phyloP scores from a whole-genome alignment of 805 yeast genomes.

The Nakazawaea anatomiae region DNA sequence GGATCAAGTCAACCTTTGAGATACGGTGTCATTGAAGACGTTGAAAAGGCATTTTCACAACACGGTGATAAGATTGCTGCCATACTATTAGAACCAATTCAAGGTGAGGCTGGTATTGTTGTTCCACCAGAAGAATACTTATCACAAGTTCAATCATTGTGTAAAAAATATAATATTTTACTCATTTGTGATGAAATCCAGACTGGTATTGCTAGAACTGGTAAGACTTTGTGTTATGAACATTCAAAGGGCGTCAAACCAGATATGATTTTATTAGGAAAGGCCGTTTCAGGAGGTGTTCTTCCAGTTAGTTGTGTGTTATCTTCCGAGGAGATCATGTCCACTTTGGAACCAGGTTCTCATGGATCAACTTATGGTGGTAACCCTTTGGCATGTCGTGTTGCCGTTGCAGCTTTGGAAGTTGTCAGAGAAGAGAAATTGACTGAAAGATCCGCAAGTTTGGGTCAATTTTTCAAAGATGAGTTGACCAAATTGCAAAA shows the following conservation, averaged over 20 bases:
- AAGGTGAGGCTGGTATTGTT: constrained; percentile 97
- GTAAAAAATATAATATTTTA: constrained; percentile 79
- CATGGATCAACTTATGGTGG: constrained; percentile 99
- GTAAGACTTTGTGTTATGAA: constrained; percentile 87
- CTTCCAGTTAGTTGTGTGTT: constrained; percentile 88
- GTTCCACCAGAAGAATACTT: constrained; percentile 87
- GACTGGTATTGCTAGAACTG: constrained; percentile 97
- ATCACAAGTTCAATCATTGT: constrained; percentile 61
- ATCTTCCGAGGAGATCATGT: constrained; percentile 86
- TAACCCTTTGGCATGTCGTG: constrained; percentile 89
- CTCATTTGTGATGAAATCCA: constrained; percentile 96
- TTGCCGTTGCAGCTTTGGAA: constrained; percentile 87
- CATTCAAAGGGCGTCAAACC: constrained; percentile 77
- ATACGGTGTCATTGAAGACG: constrained; percentile 82
- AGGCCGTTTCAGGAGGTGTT: constrained; percentile 94
- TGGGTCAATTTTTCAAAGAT: constrained; percentile 65
- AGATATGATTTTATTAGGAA: constrained; percentile 84
- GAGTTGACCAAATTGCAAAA: constrained; percentile 49
- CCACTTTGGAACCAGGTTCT: constrained; percentile 86
- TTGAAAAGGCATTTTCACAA: constrained; percentile 70
- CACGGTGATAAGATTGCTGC: constrained; percentile 92
- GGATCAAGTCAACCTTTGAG: constrained; percentile 64
- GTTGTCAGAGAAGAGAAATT: constrained; percentile 85
- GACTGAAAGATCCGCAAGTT: constrained; percentile 65
- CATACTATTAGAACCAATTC: constrained; percentile 88